Conservation (phyloP, 2,329 filamentous ascomycete genomes). For the Juglanconis sp. region DNA sequence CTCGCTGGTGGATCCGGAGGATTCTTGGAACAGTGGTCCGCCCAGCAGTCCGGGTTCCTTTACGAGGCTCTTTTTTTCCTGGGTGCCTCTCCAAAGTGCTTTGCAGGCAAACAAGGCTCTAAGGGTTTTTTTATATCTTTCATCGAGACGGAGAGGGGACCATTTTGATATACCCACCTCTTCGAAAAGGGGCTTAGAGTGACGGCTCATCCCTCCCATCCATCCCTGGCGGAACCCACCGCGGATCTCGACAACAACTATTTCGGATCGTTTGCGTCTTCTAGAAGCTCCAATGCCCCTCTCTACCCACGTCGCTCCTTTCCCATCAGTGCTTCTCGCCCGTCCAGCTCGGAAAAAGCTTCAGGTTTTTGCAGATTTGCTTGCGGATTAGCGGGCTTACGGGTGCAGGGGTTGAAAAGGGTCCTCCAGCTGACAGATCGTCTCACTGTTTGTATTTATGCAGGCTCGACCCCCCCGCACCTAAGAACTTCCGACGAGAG, state of each 20-base stretch:
- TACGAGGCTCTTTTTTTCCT: background rate
- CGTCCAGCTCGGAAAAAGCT: slow-evolving; percentile 10
- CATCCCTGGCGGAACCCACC: slow-evolving; percentile 4
- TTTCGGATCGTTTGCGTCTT: background rate
- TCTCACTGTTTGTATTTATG: slow-evolving; percentile 27
- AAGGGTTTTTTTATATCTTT: too few relatives aligned
- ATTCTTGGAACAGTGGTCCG: background rate
- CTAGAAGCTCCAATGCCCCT: slow-evolving; percentile 11
- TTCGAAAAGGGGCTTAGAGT: background rate
- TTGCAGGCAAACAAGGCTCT: background rate
- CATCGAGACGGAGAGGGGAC: background rate
- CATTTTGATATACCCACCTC: background rate
- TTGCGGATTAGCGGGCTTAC: slow-evolving; percentile 4
- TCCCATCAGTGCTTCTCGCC: background rate
- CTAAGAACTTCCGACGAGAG: slow-evolving; percentile 33
- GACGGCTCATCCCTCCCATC: background rate
- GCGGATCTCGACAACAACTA: background rate
- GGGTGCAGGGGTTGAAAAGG: slow-evolving; percentile 13
- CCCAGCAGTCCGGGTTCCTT: too few relatives aligned
- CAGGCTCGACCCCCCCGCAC: slow-evolving; percentile 28
- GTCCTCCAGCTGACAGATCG: slow-evolving; percentile 23
- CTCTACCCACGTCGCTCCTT: slow-evolving; percentile 7
- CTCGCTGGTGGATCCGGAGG: background rate
- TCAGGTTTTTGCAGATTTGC: slow-evolving; percentile 17
- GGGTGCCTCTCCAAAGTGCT: background rate